Conservation (phyloP, 805 yeast genomes). For the Helenozyma rhizophorensis region DNA sequence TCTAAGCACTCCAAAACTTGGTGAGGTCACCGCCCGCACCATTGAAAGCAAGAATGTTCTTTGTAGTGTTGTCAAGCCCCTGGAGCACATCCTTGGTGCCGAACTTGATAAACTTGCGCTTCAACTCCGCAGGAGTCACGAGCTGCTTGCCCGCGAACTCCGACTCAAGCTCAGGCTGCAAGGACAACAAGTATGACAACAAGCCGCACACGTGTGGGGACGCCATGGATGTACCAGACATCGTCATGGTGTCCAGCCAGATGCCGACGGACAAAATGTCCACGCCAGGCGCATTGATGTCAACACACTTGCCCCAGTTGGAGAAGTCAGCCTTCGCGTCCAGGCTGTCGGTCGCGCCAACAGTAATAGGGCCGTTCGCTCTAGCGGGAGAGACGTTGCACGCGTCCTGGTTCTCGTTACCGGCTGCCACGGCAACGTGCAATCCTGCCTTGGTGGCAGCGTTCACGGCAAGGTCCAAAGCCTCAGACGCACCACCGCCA, state of each 20-base stretch:
- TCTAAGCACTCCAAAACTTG: conserved; percentile 14
- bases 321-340: conserved; percentile 94
- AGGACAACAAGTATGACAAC: conserved; percentile 45
- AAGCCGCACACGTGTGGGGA: conserved; percentile 72
- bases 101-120: conserved; percentile 36
- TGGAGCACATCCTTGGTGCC: conserved; percentile 48
- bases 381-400: conserved; percentile 91
- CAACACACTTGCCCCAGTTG: conserved; percentile 93
- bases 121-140: conserved; percentile 37
- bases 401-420: conserved; percentile 91
- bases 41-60: conserved; percentile 50
- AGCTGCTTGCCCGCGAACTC: conserved; percentile 39
- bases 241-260: conserved; percentile 11
- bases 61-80: conserved; percentile 48
- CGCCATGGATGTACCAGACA: conserved; percentile 82
- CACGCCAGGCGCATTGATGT: conserved; percentile 94
- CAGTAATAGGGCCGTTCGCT: conserved; percentile 80
- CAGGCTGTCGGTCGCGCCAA: conserved; percentile 87
- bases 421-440: conserved; percentile 95
- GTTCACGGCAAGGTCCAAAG: conserved; percentile 81
- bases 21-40: conserved; percentile 18
- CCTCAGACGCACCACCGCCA: conserved; percentile 89
- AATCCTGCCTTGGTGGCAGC: conserved; percentile 88
- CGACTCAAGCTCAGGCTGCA: conserved; percentile 15
- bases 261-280: conserved; percentile 58